Evolutionary conservation across 306 rosid species (phyloP).

Genomic region (Carpinus viminea): DNA sequence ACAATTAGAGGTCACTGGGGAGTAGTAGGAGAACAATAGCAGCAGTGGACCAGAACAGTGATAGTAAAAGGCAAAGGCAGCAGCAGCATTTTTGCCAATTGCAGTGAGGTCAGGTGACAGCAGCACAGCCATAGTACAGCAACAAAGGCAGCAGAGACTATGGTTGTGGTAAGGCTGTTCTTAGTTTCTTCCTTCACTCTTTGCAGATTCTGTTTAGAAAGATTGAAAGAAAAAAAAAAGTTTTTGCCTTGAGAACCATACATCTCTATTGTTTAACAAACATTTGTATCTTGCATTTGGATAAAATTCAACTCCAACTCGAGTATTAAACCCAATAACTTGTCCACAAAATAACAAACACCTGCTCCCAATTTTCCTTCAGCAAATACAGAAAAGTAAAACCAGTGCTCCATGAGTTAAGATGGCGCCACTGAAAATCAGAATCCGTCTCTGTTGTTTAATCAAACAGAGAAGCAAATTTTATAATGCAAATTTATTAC

Average conservation of each 20-base stretch:
- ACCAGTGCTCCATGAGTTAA: background rate
- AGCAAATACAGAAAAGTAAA: background rate
- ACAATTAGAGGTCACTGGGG: slow-evolving; percentile 10
- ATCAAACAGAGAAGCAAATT: background rate
- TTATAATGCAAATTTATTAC: background rate
- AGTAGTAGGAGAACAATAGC: slow-evolving; percentile 3
- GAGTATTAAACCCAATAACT: background rate
- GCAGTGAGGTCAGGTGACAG: background rate
- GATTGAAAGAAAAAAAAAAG: background rate
- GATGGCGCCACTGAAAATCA: background rate
- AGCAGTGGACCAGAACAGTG: background rate
- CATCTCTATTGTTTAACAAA: background rate
- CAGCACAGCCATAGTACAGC: background rate
- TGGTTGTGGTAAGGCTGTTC: background rate
- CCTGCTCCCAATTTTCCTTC: background rate
- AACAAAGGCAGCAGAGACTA: background rate
- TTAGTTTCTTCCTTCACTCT: background rate
- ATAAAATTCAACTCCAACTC: background rate
- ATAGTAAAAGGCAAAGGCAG: background rate
- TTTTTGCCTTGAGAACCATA: background rate
- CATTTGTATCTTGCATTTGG: background rate
- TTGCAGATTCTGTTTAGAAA: background rate
- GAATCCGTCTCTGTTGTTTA: background rate
- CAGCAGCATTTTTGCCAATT: background rate
- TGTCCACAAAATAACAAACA: background rate